Conservation (phyloP, 192 early-diverging fungal genomes). For the Dimargaris cristalligena region DNA sequence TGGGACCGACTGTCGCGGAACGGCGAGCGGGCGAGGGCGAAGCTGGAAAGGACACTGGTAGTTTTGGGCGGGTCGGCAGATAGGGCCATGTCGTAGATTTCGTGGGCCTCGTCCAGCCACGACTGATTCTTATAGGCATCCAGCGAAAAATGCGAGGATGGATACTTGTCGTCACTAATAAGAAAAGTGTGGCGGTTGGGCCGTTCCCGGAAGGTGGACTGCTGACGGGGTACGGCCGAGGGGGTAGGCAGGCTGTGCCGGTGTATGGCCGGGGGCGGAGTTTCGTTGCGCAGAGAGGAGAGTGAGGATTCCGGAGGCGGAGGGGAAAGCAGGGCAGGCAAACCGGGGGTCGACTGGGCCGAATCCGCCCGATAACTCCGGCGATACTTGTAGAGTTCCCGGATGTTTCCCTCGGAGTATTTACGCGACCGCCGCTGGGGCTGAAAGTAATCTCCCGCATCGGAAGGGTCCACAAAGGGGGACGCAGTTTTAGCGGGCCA, state of each 20-base stretch:
- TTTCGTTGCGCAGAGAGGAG: too few species aligned
- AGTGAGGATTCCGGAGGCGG: too few species aligned
- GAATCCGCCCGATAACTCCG: not conserved
- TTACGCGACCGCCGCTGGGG: not conserved
- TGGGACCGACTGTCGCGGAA: too few species aligned
- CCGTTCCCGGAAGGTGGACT: slow-evolving; percentile 1
- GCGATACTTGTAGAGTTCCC: slow-evolving; percentile 2
- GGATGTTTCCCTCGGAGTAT: slow-evolving; percentile 9
- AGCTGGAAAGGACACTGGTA: too few species aligned
- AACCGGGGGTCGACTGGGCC: too few species aligned
- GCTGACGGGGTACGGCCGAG: not conserved
- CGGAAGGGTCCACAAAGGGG: too few species aligned
- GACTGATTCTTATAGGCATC: not conserved
- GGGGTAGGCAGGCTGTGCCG: slow-evolving; percentile 1
- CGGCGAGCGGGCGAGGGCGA: too few species aligned
- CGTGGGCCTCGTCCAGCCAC: not conserved
- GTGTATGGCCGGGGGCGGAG: not conserved
- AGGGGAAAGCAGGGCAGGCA: too few species aligned
- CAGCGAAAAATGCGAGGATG: not conserved
- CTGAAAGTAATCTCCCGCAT: too few species aligned
- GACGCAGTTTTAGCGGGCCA: too few species aligned
- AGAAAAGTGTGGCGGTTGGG: not conserved
- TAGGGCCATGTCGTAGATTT: not conserved
- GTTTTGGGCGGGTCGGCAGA: too few species aligned
- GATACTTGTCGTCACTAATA: slow-evolving; percentile 1